Conservation (phyloP, 768 basidiomycete species). For the Naganishia kalamii region DNA sequence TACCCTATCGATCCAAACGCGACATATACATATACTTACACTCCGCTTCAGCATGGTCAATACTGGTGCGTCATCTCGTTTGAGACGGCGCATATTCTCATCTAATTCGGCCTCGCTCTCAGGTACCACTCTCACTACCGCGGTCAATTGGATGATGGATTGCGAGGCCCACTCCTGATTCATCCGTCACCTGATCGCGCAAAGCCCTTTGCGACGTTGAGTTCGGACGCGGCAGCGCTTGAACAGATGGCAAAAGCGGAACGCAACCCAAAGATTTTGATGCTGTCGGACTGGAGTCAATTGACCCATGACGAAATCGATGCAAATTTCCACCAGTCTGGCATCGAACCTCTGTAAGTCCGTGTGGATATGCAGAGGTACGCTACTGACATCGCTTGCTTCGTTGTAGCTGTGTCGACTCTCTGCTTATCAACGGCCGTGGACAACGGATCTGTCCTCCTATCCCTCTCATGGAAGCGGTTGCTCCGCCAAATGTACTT, state of each 20-base stretch:
- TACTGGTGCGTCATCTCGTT: no score
- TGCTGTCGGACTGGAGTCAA: constrained; percentile 17
- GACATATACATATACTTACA: constrained; percentile 13
- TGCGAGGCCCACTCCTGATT: constrained; percentile 20
- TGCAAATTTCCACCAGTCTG: constrained; percentile 12
- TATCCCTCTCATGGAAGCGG: neutral
- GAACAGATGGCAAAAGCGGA: constrained; percentile 19
- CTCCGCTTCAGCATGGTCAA: constrained; percentile 18
- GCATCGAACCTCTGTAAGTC: constrained; percentile 23
- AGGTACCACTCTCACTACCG: constrained; percentile 24
- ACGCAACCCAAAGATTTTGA: constrained; percentile 5
- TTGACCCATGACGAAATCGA: constrained; percentile 16
- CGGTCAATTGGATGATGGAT: constrained; percentile 16
- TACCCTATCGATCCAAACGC: constrained; percentile 18
- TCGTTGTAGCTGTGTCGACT: constrained; percentile 18
- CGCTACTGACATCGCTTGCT: neutral
- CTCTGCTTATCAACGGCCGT: constrained; percentile 21
- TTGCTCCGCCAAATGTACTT: constrained; percentile 4
- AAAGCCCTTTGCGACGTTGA: constrained; percentile 10
- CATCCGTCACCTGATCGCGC: constrained; percentile 7
- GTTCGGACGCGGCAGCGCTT: constrained; percentile 7
- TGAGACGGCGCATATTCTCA: no score
- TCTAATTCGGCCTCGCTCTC: neutral
- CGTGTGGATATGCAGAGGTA: no score
- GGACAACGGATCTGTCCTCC: constrained; percentile 18